A percentile compares a stretch with the other conserved stretches of the same genome.
phyloP scores from a whole-genome alignment of 441 rosid species.

The Melastoma candidum region DNA sequence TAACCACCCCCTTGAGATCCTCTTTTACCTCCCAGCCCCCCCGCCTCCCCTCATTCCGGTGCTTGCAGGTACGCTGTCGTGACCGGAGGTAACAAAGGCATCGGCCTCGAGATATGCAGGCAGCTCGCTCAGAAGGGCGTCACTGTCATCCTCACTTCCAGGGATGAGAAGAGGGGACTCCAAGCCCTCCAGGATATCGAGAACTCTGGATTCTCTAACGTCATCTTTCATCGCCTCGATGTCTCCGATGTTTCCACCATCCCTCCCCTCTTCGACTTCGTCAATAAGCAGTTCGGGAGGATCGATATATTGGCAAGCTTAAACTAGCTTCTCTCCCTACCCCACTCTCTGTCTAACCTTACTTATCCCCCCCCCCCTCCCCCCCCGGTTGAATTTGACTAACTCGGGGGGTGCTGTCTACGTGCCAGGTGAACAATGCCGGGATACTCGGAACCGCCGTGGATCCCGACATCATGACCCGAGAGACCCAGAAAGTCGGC shows the following conservation, averaged over 20 bases:
- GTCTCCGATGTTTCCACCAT: slow-evolving; percentile 24
- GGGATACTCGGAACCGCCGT: too few species aligned
- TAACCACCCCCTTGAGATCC: neutral
- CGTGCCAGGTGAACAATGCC: too few species aligned
- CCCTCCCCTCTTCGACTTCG: slow-evolving; percentile 28
- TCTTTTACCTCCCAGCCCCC: neutral
- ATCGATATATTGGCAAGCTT: slow-evolving; percentile 38
- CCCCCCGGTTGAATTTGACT: too few species aligned
- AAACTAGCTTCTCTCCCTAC: neutral
- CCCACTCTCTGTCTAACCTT: neutral
- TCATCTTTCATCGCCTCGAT: slow-evolving; percentile 26
- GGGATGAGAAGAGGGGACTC: slow-evolving; percentile 34
- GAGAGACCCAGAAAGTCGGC: too few species aligned
- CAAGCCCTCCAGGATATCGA: neutral
- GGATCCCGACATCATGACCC: too few species aligned
- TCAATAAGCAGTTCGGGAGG: slow-evolving; percentile 26
- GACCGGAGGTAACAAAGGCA: slow-evolving; percentile 37
- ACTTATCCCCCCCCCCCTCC: neutral
- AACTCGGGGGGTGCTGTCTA: too few species aligned
- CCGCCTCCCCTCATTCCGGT: too few species aligned
- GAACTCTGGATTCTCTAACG: slow-evolving; percentile 1
- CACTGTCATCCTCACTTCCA: slow-evolving; percentile 35
- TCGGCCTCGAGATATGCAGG: slow-evolving; percentile 34
- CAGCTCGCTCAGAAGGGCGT: slow-evolving; percentile 34
- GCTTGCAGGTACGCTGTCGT: slow-evolving; percentile 31